phyloP scores from a whole-genome alignment of 1,284 basidiomycete species.

The Phenoliferia sp. region DNA sequence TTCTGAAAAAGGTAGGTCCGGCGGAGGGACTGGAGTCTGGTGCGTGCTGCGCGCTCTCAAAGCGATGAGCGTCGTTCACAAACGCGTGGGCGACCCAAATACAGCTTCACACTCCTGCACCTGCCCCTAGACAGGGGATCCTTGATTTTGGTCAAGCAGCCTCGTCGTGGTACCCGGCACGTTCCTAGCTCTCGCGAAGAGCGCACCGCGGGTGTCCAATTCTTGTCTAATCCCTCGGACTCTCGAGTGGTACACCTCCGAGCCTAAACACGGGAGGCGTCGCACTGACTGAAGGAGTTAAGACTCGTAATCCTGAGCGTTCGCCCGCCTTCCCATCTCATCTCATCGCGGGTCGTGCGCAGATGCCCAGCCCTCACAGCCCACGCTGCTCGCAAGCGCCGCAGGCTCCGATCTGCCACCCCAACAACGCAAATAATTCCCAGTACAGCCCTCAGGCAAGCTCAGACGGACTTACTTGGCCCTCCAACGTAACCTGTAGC shows the following conservation, averaged over 20 bases:
- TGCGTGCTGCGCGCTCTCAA: neutral
- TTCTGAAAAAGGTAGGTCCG: neutral
- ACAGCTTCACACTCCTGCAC: too few relatives aligned
- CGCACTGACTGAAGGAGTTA: neutral
- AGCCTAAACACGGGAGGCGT: constrained; percentile 2
- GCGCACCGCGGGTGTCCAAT: too few relatives aligned
- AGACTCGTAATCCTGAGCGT: neutral
- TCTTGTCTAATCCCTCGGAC: neutral
- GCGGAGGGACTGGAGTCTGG: neutral
- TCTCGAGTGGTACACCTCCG: neutral
- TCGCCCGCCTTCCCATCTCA: neutral
- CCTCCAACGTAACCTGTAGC: constrained; percentile 61
- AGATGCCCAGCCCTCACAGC: neutral
- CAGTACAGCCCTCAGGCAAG: neutral
- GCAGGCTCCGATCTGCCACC: neutral
- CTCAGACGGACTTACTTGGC: constrained; percentile 49
- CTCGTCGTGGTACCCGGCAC: too few relatives aligned
- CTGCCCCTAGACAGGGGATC: too few relatives aligned
- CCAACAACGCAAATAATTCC: constrained; percentile 6
- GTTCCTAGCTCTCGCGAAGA: too few relatives aligned
- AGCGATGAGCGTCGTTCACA: too few relatives aligned
- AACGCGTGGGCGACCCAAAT: too few relatives aligned
- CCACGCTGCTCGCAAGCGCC: neutral
- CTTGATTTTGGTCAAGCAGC: too few relatives aligned
- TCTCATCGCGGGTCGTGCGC: neutral